phyloP scores from a whole-genome alignment of 2,329 filamentous ascomycete genomes.

The Coniella vitis region DNA sequence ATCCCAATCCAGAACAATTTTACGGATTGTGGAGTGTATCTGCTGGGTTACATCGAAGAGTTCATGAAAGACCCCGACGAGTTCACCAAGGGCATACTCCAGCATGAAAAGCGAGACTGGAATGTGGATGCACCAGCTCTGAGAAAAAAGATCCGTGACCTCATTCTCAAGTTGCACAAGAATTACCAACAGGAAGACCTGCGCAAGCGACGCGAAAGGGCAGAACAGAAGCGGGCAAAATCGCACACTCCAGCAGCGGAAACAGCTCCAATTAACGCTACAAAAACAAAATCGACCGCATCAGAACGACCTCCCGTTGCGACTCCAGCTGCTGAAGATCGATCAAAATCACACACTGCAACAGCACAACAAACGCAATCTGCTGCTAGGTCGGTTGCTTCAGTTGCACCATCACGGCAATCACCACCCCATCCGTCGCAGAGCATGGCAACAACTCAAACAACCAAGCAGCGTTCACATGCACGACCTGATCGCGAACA shows the following conservation, averaged over 20 bases:
- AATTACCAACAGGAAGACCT: slow-evolving; percentile 44
- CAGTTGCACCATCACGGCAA: not conserved
- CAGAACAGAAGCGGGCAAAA: not conserved
- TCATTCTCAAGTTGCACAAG: slow-evolving; percentile 56
- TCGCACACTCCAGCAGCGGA: not conserved
- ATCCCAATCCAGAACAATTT: slow-evolving; percentile 79
- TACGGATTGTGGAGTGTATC: slow-evolving; percentile 83
- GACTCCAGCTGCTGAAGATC: too few relatives aligned
- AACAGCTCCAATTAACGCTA: not conserved
- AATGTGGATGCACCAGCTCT: slow-evolving; percentile 52
- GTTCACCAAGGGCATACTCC: slow-evolving; percentile 62
- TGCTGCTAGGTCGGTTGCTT: not conserved
- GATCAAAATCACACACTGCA: too few relatives aligned
- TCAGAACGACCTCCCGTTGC: too few relatives aligned
- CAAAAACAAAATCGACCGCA: too few relatives aligned
- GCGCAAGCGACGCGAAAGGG: slow-evolving; percentile 29
- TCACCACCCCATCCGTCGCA: not conserved
- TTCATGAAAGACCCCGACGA: slow-evolving; percentile 69
- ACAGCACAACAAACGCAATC: not conserved
- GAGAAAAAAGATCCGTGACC: slow-evolving; percentile 57
- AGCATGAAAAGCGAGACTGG: slow-evolving; percentile 45
- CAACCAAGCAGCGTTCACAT: not conserved
- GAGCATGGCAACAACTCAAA: not conserved
- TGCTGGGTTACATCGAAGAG: slow-evolving; percentile 76
- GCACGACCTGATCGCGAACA: not conserved